Conservation (phyloP, 2,329 filamentous ascomycete genomes). For the Hymenoscyphus fraxineus region DNA sequence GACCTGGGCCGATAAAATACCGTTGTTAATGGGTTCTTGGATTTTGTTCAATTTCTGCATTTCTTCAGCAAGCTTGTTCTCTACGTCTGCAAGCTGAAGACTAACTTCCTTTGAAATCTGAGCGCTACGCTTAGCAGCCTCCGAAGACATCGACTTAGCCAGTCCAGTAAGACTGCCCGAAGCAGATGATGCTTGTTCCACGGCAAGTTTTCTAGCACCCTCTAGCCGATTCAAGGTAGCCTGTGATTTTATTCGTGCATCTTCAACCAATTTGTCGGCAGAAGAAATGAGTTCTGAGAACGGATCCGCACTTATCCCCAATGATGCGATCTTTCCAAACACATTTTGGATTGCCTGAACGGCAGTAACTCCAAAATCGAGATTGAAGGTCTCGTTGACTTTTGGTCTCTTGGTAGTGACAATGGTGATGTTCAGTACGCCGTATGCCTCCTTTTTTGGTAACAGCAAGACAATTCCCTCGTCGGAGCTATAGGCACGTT, state of each 20-base stretch:
- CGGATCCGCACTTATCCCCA: not conserved
- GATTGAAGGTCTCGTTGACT: slow-evolving; percentile 56
- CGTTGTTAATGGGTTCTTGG: slow-evolving; percentile 42
- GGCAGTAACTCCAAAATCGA: slow-evolving; percentile 50
- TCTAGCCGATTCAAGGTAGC: slow-evolving; percentile 22
- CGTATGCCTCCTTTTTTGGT: slow-evolving; percentile 51
- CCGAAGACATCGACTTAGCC: slow-evolving; percentile 27
- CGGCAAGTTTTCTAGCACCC: slow-evolving; percentile 22
- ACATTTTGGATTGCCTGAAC: slow-evolving; percentile 27
- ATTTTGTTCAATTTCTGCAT: slow-evolving; percentile 37
- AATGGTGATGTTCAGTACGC: slow-evolving; percentile 55
- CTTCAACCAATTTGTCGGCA: slow-evolving; percentile 24
- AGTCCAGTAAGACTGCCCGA: slow-evolving; percentile 21
- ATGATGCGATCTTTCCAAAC: slow-evolving; percentile 25
- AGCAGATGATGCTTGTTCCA: slow-evolving; percentile 23
- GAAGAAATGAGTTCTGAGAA: slow-evolving; percentile 22
- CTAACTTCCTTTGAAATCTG: slow-evolving; percentile 29
- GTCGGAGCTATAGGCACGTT: slow-evolving; percentile 36
- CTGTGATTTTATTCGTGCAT: slow-evolving; percentile 22
- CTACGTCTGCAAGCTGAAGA: slow-evolving; percentile 31
- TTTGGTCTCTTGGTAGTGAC: slow-evolving; percentile 56
- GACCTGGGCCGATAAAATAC: slow-evolving; percentile 51
- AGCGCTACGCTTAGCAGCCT: slow-evolving; percentile 31
- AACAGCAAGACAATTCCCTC: slow-evolving; percentile 42
- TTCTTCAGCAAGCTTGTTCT: slow-evolving; percentile 35